Conservation (phyloP, 2,329 filamentous ascomycete species). For the Pestalotiopsis sp. region DNA sequence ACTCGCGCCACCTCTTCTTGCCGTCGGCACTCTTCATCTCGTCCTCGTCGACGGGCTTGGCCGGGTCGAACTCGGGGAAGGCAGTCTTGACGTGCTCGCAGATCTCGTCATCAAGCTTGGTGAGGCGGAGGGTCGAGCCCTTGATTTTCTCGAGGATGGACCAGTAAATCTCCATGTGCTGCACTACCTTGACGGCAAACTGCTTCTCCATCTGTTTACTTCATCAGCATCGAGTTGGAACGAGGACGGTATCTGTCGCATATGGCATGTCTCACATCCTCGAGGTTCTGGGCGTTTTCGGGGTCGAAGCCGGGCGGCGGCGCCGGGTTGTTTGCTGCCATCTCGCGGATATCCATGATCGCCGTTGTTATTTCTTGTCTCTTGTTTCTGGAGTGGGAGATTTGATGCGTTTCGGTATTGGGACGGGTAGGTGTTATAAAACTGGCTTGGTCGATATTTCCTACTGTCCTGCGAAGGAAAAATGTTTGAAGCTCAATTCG, state of each 20-base stretch:
- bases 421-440: not conserved
- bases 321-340: conserved; percentile 12
- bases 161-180: conserved; percentile 98
- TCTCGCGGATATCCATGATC: conserved; percentile 10
- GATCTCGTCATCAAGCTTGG: conserved; percentile 94
- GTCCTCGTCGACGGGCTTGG: conserved; percentile 81
- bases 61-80: conserved; percentile 91
- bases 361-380: not conserved
- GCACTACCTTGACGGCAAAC: conserved; percentile 96
- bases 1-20: conserved; percentile 93
- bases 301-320: conserved; percentile 12
- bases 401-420: not conserved
- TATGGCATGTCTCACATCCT: conserved; percentile 6
- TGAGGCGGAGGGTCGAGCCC: conserved; percentile 87
- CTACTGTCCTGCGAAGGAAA: not conserved
- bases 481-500: not conserved
- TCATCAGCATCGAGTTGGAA: too few species aligned
- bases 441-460: not conserved
- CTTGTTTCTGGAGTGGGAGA: not conserved
- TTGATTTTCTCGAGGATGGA: conserved; percentile 87
- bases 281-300: conserved; percentile 12
- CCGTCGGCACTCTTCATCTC: conserved; percentile 97
- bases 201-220: conserved; percentile 88
- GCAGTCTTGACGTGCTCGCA: conserved; percentile 83
- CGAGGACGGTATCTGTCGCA: too few species aligned